phyloP scores from a whole-genome alignment of 495 filamentous ascomycete species.

The Penicillium canescens region DNA sequence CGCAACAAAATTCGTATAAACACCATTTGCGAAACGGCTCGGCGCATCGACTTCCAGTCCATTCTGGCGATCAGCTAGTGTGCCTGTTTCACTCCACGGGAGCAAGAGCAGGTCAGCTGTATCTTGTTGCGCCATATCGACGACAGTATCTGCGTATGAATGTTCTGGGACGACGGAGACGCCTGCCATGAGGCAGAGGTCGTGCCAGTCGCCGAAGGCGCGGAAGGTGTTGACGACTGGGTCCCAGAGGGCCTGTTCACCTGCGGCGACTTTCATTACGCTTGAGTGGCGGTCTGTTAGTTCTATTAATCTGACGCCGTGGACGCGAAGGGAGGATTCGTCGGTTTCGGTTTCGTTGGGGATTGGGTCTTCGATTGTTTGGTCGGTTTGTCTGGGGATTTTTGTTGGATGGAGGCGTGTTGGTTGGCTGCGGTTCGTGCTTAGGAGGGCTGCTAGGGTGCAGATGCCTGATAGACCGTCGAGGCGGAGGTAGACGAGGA shows the following conservation, averaged over 20 bases:
- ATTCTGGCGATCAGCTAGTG: slow-evolving; percentile 58
- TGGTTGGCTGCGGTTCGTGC: slow-evolving; percentile 20
- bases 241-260: slow-evolving; percentile 74
- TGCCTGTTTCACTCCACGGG: slow-evolving; percentile 88
- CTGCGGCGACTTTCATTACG: slow-evolving; percentile 88
- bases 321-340: slow-evolving; percentile 64
- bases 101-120: slow-evolving; percentile 80
- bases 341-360: slow-evolving; percentile 18
- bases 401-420: slow-evolving; percentile 53
- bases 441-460: slow-evolving; percentile 77
- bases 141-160: slow-evolving; percentile 76
- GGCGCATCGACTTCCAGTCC: slow-evolving; percentile 29
- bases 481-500: slow-evolving; percentile 75
- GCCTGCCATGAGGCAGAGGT: slow-evolving; percentile 79
- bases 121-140: slow-evolving; percentile 63
- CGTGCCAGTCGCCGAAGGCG: slow-evolving; percentile 81
- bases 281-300: slow-evolving; percentile 91
- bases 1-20: slow-evolving; percentile 68
- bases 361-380: slow-evolving; percentile 30
- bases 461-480: slow-evolving; percentile 88
- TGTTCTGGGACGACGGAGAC: slow-evolving; percentile 74
- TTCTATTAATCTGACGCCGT: slow-evolving; percentile 83
- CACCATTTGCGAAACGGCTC: slow-evolving; percentile 32
- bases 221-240: slow-evolving; percentile 91
- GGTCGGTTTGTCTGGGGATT: slow-evolving; percentile 16